These are phyloP conservation scores for Phyllosticta paracitricarpa DNA, from an alignment of 2,329 filamentous ascomycete species.

Conservation along the genomic window DNA sequence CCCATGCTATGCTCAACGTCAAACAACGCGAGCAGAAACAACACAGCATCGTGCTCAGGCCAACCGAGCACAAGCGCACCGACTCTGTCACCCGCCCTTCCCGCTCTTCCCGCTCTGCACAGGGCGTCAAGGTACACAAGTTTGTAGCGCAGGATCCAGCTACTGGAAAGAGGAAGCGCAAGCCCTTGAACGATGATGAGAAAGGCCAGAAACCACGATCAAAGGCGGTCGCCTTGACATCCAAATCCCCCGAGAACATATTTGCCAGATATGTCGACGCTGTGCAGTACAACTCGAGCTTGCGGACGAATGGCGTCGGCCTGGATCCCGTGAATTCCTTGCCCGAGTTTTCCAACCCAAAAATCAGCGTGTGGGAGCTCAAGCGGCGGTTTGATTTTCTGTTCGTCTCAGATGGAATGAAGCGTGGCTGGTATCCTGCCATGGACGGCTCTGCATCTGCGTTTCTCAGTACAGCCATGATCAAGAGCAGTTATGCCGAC, in stretches of 20 bases:
- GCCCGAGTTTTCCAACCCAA: conserved; percentile 8
- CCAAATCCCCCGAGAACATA: neutral
- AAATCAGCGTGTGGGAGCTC: conserved; percentile 10
- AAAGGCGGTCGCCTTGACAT: neutral
- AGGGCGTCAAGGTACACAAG: neutral
- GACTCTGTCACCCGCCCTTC: neutral
- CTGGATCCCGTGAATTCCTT: conserved; percentile 1
- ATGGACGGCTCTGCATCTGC: conserved; percentile 8
- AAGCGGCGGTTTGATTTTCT: conserved; percentile 7
- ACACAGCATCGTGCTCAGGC: neutral
- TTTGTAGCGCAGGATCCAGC: conserved; percentile 7
- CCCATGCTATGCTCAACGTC: conserved; percentile 10
- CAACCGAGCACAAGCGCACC: neutral
- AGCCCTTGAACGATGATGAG: neutral
- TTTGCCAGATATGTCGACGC: conserved; percentile 7
- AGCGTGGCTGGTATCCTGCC: conserved; percentile 1
- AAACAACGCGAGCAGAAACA: conserved; percentile 7
- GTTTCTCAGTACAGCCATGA: conserved; percentile 8
- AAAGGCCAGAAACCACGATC: neutral
- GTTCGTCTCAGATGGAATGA: conserved; percentile 6
- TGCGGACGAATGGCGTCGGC: conserved; percentile 2
- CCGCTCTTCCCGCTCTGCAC: neutral
- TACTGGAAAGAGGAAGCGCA: conserved; percentile 5
- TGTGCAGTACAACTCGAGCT: neutral
- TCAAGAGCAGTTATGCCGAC: conserved; percentile 9